Percentiles rank a stretch among this genome's conserved stretches.
These are phyloP conservation scores for Cystobasidium tubakii DNA, from an alignment of 768 basidiomycete genomes.

Conservation along the genomic window DNA sequence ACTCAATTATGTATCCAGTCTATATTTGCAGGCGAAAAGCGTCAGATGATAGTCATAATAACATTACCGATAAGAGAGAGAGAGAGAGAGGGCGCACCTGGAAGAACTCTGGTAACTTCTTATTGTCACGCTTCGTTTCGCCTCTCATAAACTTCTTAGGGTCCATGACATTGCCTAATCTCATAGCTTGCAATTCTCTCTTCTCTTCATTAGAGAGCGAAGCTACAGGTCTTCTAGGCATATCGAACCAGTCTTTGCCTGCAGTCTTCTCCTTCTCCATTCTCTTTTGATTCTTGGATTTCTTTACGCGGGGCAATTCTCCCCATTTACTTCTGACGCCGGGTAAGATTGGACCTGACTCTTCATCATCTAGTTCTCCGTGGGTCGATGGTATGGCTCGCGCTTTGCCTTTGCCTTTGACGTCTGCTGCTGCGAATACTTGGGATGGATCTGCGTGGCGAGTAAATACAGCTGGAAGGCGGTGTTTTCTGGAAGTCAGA, in stretches of 20 bases:
- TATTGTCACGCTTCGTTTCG: constrained; percentile 65
- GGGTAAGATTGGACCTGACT: constrained; percentile 6
- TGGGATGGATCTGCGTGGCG: constrained; percentile 15
- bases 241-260: constrained; percentile 78
- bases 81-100: constrained; percentile 57
- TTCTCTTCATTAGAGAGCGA: constrained; percentile 71
- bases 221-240: constrained; percentile 68
- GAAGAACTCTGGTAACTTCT: constrained; percentile 81
- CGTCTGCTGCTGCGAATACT: constrained; percentile 16
- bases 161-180: constrained; percentile 78
- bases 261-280: constrained; percentile 68
- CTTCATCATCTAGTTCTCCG: constrained; percentile 16
- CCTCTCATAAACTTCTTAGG: constrained; percentile 79
- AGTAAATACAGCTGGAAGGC: constrained; percentile 27
- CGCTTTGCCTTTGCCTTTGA: constrained; percentile 27
- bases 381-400: not conserved
- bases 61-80: no score
- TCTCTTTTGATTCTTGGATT: constrained; percentile 68
- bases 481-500: constrained; percentile 1
- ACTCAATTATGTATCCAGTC: constrained; percentile 25
- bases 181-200: constrained; percentile 79
- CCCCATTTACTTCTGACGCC: constrained; percentile 55
- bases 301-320: constrained; percentile 51
- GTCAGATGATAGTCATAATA: not conserved
- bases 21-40: not conserved